A percentile compares a stretch with the other conserved stretches of the same genome.
phyloP scores from a whole-genome alignment of 202 grass and related monocot genomes.

The Brachypodium distachyon region DNA sequence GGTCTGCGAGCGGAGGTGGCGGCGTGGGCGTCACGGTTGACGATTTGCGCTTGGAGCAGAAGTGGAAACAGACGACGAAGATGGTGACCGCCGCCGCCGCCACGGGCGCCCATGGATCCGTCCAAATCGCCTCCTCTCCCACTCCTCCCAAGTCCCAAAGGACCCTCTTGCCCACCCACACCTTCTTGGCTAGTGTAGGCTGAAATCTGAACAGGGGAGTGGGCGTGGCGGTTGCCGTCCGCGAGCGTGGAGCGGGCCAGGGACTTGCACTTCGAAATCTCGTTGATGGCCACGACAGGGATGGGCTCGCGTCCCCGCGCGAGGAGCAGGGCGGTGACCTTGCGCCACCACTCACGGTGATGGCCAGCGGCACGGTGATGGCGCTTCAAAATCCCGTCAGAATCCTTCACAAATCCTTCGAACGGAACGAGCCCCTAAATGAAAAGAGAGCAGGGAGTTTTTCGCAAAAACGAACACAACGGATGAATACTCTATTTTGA shows the following conservation, averaged over 20 bases:
- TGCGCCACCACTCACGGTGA: too few species aligned
- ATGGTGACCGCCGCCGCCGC: conserved; percentile 44
- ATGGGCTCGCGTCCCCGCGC: conserved; percentile 63
- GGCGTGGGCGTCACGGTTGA: conserved; percentile 3
- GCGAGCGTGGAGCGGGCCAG: conserved; percentile 55
- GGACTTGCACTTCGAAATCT: conserved; percentile 97
- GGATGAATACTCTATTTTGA: too few species aligned
- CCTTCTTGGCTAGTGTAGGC: conserved; percentile 3
- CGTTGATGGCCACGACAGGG: conserved; percentile 74
- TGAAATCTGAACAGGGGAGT: not conserved
- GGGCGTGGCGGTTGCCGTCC: conserved; percentile 47
- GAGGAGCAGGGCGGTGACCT: too few species aligned
- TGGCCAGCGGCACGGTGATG: too few species aligned
- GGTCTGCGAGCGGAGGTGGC: not conserved
- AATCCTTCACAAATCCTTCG: too few species aligned
- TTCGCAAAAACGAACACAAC: too few species aligned
- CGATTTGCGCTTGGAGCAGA: conserved; percentile 59
- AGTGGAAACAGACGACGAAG: conserved; percentile 63
- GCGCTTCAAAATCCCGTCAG: too few species aligned
- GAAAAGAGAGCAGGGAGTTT: too few species aligned
- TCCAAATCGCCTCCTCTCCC: not conserved
- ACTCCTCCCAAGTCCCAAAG: too few species aligned
- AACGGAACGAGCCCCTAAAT: too few species aligned
- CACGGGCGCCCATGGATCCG: conserved; percentile 22
- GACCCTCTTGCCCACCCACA: not conserved